Percentiles rank a stretch among this genome's conserved stretches.
These are phyloP conservation scores for Scenedesmus sp. DNA, from an alignment of 163 green algal genomes.

Conservation along the genomic window DNA sequence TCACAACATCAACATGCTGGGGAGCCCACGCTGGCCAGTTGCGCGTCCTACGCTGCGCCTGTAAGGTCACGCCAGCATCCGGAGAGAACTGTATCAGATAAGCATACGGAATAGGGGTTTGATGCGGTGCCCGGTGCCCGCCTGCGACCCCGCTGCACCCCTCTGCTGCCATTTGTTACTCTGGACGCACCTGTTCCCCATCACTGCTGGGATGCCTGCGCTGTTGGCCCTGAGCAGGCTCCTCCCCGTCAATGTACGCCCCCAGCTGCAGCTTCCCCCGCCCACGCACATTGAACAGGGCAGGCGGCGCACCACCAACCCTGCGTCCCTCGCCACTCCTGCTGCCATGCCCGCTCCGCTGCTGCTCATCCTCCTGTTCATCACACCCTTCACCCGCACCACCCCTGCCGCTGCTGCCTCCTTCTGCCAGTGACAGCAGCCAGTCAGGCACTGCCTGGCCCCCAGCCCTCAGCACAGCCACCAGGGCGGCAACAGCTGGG, in stretches of 20 bases:
- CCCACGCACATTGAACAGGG: constrained; percentile 9
- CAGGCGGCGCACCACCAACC: not conserved
- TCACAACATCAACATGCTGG: no score
- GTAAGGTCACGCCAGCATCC: no score
- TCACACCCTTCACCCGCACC: not conserved
- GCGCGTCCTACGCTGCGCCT: no score
- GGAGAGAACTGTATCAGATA: no score
- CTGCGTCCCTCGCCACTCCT: not conserved
- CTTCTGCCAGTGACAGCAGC: constrained; percentile 28
- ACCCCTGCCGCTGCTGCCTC: not conserved
- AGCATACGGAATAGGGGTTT: no score
- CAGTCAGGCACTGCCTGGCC: constrained; percentile 42
- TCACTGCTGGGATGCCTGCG: not conserved
- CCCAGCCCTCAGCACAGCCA: constrained; percentile 32
- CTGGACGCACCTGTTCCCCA: no score
- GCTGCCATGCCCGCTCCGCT: not conserved
- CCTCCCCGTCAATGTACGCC: not conserved
- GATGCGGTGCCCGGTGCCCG: no score
- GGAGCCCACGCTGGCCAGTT: no score
- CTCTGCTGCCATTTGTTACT: no score
- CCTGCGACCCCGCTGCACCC: no score
- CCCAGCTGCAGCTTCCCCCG: constrained; percentile 9
- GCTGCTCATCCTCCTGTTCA: not conserved
- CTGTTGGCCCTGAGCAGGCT: not conserved
- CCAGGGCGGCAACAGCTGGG: constrained; percentile 38